Evolutionary conservation across 1,139 yeast genomes (phyloP), one percentile per base, ranked within the genome.

Genomic region (Kluyveromyces sp.): DNA sequence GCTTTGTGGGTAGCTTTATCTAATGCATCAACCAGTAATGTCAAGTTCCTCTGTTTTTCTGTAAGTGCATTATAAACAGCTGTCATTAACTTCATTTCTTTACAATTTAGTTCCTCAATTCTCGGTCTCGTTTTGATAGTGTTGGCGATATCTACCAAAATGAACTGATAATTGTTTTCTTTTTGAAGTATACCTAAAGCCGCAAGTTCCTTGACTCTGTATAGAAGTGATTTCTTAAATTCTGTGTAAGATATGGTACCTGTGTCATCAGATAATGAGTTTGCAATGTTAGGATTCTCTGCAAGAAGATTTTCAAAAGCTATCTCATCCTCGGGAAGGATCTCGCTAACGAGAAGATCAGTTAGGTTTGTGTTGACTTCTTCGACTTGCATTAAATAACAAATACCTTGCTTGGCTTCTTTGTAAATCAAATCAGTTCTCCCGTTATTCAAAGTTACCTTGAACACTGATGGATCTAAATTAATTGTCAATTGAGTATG

Each of bases 121-220:
- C 79, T 77, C 53, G 82, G 81, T 58, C 89, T 89, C 37, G 87
- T 79, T 58, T 82, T 81, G 55, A 92, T 88, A 54, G 94, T 97
- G 45, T 76, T 68, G 0, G 96, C 96, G 51, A 92, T 83, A 51
- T 85, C 88, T 60, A 89, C 89, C 49, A 92, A 68, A 28, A 92
- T 64, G 27, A 77, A 81, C 61, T 92, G 98, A 63, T 83, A 88
- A 32, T 85, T 80, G 60, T 87, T 79, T 25, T 73, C 70, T 48
- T 95, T 74, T 2, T 83, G 70, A 8, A 89, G 74, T 43, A 74
- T 69, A 2, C 90, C 92, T 62, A 78, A 68, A 1, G 75, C 64
- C 61, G 90, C 97, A 45, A 92, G 70, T 55, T 88, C 87, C 46
- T 89, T 33, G 7, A 33, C 21, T 15, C 21, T 70, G 3, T 92